Conservation (phyloP, 2,329 filamentous ascomycete genomes). For the Phyllosticta citrichinensis region DNA sequence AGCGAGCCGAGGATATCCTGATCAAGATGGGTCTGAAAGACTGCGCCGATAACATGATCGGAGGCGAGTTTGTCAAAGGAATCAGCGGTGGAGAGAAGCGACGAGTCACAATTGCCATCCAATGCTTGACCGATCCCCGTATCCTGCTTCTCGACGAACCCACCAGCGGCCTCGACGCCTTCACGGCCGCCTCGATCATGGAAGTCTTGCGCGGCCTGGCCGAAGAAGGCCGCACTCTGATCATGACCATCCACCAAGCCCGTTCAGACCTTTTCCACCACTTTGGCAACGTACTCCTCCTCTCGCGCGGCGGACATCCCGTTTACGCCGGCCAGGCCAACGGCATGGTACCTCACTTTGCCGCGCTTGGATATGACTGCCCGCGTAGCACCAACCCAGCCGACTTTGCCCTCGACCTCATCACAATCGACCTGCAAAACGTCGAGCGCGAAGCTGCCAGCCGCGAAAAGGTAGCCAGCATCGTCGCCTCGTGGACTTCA, state of each 20-base stretch:
- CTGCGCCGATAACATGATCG: conserved; percentile 65
- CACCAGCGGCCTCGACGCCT: conserved; percentile 66
- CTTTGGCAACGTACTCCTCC: conserved; percentile 61
- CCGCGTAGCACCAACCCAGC: conserved; percentile 64
- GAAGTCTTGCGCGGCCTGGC: conserved; percentile 62
- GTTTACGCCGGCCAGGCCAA: conserved; percentile 56
- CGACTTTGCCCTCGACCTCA: conserved; percentile 67
- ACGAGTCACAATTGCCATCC: conserved; percentile 66
- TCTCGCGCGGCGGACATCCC: conserved; percentile 58
- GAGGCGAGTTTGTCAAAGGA: conserved; percentile 62
- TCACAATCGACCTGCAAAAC: conserved; percentile 65
- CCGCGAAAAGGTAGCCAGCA: conserved; percentile 48
- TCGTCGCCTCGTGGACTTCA: conserved; percentile 50
- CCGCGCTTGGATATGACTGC: conserved; percentile 50
- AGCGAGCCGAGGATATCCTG: conserved; percentile 60
- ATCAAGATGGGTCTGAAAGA: conserved; percentile 69
- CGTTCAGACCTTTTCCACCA: conserved; percentile 61
- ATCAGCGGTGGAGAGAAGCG: conserved; percentile 74
- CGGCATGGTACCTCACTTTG: conserved; percentile 58
- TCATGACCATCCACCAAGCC: conserved; percentile 71
- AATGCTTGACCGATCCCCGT: conserved; percentile 65
- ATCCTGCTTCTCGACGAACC: conserved; percentile 68
- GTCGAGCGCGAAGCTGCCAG: conserved; percentile 52
- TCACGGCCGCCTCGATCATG: conserved; percentile 67
- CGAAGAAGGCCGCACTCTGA: conserved; percentile 61